phyloP scores from a whole-genome alignment of 169 alveolate genomes.

The Babesia divergens region DNA sequence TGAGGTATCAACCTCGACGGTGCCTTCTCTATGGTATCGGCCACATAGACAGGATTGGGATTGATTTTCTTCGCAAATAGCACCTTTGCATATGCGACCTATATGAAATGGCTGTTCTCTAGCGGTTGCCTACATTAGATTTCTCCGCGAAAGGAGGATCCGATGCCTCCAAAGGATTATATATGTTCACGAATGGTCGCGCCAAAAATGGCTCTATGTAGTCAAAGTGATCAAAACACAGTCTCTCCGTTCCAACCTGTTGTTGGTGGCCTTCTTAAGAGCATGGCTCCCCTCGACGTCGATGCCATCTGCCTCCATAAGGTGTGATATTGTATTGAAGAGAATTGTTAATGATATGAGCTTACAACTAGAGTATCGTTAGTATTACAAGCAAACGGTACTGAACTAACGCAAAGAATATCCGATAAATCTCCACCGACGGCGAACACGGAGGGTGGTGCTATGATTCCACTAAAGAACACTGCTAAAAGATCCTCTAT shows the following conservation, averaged over 20 bases:
- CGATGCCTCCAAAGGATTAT: slow-evolving; percentile 41
- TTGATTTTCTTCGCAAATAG: slow-evolving; percentile 72
- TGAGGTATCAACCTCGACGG: slow-evolving; percentile 74
- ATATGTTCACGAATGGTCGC: slow-evolving; percentile 71
- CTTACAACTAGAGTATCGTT: neutral
- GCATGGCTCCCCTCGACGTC: neutral
- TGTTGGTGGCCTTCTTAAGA: slow-evolving; percentile 9
- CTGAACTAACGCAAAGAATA: neutral
- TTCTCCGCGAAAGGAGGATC: slow-evolving; percentile 67
- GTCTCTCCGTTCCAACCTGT: neutral
- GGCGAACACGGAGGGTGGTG: too few relatives aligned
- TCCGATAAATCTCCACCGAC: too few relatives aligned
- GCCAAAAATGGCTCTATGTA: slow-evolving; percentile 69
- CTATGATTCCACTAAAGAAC: too few relatives aligned
- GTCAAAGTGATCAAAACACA: neutral
- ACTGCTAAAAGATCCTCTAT: too few relatives aligned
- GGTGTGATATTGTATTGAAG: neutral
- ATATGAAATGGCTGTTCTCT: neutral
- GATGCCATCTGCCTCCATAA: neutral
- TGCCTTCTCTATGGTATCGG: slow-evolving; percentile 80
- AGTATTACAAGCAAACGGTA: neutral
- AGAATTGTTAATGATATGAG: too few relatives aligned
- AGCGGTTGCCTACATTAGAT: slow-evolving; percentile 49
- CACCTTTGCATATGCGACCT: slow-evolving; percentile 18
- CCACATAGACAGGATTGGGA: slow-evolving; percentile 83